These are phyloP conservation scores for Pythium vanterpoolii DNA, from an alignment of 352 stramenopile species.

Conservation along the genomic window DNA sequence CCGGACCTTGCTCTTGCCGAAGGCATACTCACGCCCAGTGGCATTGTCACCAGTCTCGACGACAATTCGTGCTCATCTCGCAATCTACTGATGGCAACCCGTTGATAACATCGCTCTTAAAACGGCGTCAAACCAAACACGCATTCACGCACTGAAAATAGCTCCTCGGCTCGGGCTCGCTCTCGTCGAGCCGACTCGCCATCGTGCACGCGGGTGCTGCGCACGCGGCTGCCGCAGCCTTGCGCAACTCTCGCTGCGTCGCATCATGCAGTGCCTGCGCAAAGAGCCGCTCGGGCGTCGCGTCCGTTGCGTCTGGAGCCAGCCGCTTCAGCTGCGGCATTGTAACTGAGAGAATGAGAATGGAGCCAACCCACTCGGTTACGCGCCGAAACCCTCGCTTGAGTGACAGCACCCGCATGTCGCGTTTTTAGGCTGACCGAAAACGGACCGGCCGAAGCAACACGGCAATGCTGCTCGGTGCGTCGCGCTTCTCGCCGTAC, in stretches of 20 bases:
- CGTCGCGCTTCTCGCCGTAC: conserved; percentile 6
- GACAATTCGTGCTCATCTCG: neutral
- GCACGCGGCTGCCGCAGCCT: conserved; percentile 34
- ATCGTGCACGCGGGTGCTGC: conserved; percentile 34
- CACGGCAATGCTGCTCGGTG: conserved; percentile 7
- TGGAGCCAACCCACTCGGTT: neutral
- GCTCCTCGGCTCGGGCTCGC: neutral
- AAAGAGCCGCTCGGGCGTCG: conserved; percentile 49
- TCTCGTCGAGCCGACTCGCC: conserved; percentile 21
- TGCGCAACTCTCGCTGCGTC: conserved; percentile 18
- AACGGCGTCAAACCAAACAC: neutral
- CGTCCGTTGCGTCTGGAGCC: conserved; percentile 11
- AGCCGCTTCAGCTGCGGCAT: conserved; percentile 46
- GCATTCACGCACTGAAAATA: conserved; percentile 6
- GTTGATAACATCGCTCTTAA: neutral
- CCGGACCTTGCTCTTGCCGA: neutral
- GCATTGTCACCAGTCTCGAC: neutral
- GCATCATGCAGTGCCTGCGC: conserved; percentile 44
- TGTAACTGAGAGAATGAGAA: neutral
- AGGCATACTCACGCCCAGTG: neutral
- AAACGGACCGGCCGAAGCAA: neutral
- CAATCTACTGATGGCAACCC: neutral
- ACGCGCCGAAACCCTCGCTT: conserved; percentile 14
- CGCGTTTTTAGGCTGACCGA: neutral
- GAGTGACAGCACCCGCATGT: neutral